Evolutionary conservation across 2,329 filamentous ascomycete species (phyloP).

Genomic region (Pseudogymnoascus verrucosus): DNA sequence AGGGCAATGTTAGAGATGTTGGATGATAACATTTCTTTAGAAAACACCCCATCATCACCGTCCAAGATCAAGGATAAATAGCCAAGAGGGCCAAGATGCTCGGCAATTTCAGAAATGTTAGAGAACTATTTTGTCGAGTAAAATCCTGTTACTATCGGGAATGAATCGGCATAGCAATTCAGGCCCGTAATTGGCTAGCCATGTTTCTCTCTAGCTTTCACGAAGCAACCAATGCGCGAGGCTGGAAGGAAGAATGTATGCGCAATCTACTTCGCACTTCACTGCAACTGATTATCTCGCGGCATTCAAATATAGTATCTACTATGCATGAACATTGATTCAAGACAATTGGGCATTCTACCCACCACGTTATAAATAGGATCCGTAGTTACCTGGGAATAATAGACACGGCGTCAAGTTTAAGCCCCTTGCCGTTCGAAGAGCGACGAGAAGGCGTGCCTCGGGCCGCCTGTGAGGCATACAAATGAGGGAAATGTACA

Average conservation of each 20-base stretch:
- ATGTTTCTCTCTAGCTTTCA: neutral
- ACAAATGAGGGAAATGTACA: neutral
- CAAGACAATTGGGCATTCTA: neutral
- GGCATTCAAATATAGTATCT: neutral
- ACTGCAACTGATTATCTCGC: neutral
- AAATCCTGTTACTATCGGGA: neutral
- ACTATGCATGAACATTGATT: neutral
- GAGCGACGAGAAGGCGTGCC: neutral
- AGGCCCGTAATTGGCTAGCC: neutral
- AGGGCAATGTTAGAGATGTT: neutral
- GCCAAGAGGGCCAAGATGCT: conserved; percentile 3
- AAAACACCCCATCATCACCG: neutral
- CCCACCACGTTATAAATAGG: neutral
- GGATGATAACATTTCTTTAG: neutral
- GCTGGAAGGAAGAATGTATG: neutral
- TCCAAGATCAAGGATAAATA: neutral
- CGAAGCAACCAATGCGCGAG: neutral
- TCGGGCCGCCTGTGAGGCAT: neutral
- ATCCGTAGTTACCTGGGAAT: neutral
- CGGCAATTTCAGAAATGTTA: neutral
- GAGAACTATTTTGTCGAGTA: neutral
- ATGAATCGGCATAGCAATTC: neutral
- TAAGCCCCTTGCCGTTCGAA: neutral
- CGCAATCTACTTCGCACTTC: neutral
- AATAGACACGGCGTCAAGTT: neutral